phyloP scores from a whole-genome alignment of 2,329 filamentous ascomycete genomes.

The Aspergillus sp. region DNA sequence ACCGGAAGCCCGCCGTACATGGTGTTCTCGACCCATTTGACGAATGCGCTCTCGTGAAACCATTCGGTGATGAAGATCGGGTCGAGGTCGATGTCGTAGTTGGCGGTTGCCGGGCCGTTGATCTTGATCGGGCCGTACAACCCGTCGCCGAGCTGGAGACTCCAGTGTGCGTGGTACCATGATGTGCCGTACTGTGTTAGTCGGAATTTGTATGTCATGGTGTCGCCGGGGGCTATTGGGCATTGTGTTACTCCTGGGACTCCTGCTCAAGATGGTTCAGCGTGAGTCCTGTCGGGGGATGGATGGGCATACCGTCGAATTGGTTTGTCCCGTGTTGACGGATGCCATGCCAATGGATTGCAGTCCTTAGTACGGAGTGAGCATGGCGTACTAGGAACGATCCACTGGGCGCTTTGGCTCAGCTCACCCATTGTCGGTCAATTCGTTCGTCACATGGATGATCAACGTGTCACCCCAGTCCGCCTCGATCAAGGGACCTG shows the following conservation, averaged over 20 bases:
- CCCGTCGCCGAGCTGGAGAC: conserved; percentile 45
- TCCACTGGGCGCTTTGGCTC: background rate
- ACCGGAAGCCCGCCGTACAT: conserved; percentile 1
- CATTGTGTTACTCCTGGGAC: conserved; percentile 28
- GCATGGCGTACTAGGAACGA: background rate
- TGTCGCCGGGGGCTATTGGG: conserved; percentile 29
- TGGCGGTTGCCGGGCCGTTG: conserved; percentile 34
- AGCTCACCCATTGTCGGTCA: conserved; percentile 1
- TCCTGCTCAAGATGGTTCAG: background rate
- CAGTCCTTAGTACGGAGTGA: background rate
- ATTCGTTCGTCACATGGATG: conserved; percentile 1
- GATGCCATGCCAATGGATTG: conserved; percentile 26
- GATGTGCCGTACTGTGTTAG: conserved; percentile 31
- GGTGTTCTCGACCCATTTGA: conserved; percentile 1
- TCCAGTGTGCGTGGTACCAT: conserved; percentile 30
- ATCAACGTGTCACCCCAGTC: conserved; percentile 6
- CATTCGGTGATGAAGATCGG: conserved; percentile 35
- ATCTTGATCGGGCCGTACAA: conserved; percentile 57
- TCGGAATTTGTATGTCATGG: conserved; percentile 31
- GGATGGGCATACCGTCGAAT: conserved; percentile 17
- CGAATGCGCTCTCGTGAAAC: conserved; percentile 17
- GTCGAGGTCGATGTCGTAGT: conserved; percentile 38
- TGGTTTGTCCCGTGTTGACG: conserved; percentile 24
- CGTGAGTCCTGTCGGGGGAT: background rate
- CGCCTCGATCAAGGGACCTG: conserved; percentile 4